Conservation (phyloP, 1,139 yeast genomes). For the Geotrichum candidum region DNA sequence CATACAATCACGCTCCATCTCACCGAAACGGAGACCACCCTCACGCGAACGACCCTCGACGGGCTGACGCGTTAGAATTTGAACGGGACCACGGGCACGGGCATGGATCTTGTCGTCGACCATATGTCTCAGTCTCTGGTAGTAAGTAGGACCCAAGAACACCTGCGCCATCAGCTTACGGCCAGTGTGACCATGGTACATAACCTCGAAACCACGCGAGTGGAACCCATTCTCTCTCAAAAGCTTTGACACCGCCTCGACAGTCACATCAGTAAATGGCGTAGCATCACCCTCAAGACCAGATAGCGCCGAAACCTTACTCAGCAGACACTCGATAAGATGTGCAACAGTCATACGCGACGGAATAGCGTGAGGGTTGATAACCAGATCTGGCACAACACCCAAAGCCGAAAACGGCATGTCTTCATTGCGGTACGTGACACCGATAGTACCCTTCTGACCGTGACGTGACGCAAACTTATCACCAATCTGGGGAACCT, state of each 20-base stretch:
- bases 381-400: constrained; percentile 91
- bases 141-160: constrained; percentile 97
- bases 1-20: constrained; percentile 99
- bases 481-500: constrained; percentile 98
- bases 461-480: constrained; percentile 99
- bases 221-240: constrained; percentile 95
- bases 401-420: constrained; percentile 99
- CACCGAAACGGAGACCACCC: constrained; percentile 99
- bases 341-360: constrained; percentile 99
- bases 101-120: constrained; percentile 99
- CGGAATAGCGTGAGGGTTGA: constrained; percentile 99
- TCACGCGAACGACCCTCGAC: constrained; percentile 99
- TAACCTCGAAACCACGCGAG: constrained; percentile 95
- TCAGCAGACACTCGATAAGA: constrained; percentile 92
- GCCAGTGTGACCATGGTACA: constrained; percentile 99
- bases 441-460: constrained; percentile 99
- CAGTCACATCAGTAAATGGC: constrained; percentile 96
- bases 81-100: constrained; percentile 98
- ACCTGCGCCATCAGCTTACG: constrained; percentile 95
- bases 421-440: constrained; percentile 95
- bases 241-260: constrained; percentile 87
- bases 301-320: constrained; percentile 89
- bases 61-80: constrained; percentile 96
- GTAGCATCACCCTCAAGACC: constrained; percentile 99
- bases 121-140: constrained; percentile 98